Conservation (phyloP, 1,284 basidiomycete genomes). For the Malassezia sympodialis region DNA sequence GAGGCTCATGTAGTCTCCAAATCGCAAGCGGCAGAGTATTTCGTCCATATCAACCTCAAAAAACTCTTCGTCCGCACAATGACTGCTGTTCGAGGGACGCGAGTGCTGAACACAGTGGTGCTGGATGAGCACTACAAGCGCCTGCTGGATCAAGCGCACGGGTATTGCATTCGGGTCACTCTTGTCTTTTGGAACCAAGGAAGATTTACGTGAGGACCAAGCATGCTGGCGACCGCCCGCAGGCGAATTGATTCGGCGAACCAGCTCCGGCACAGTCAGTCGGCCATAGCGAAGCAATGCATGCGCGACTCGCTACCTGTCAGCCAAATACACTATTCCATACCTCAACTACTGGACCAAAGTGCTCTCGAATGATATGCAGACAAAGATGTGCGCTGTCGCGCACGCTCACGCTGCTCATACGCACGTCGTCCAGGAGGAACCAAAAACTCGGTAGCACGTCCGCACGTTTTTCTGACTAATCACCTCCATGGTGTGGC, state of each 20-base stretch:
- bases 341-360: slow-evolving; percentile 67
- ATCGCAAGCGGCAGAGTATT: slow-evolving; percentile 44
- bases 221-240: background rate
- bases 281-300: slow-evolving; percentile 74
- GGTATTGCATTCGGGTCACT: slow-evolving; percentile 53
- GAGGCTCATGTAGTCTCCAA: slow-evolving; percentile 62
- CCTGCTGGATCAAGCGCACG: slow-evolving; percentile 60
- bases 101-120: slow-evolving; percentile 59
- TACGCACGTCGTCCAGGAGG: background rate
- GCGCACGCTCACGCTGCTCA: slow-evolving; percentile 26
- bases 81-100: slow-evolving; percentile 16
- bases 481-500: slow-evolving; percentile 12
- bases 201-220: slow-evolving; percentile 14
- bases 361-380: slow-evolving; percentile 66
- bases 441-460: background rate
- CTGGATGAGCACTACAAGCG: slow-evolving; percentile 73
- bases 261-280: slow-evolving; percentile 57
- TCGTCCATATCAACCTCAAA: slow-evolving; percentile 49
- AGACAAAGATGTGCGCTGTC: slow-evolving; percentile 55
- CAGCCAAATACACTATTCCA: slow-evolving; percentile 31
- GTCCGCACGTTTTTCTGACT: background rate
- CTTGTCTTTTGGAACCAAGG: background rate
- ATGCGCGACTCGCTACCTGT: slow-evolving; percentile 58
- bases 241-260: slow-evolving; percentile 29
- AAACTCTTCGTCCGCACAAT: slow-evolving; percentile 35